phyloP scores from a whole-genome alignment of 148 eudicot species.

The Fagopyrum tataricum region DNA sequence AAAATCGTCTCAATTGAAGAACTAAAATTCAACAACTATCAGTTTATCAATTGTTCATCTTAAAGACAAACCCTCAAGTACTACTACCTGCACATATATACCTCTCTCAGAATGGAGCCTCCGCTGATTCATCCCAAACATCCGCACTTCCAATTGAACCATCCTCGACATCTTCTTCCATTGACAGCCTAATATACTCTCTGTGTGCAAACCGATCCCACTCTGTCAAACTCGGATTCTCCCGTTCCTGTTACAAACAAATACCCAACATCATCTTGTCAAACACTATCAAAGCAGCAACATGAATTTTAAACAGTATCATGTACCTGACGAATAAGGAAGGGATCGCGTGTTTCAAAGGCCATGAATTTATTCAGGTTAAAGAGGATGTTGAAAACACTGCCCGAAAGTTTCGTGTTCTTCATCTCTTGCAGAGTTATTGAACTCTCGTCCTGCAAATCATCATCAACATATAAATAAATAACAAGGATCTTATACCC shows the following conservation, averaged over 20 bases:
- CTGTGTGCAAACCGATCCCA: conserved; percentile 99
- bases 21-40: too few species aligned
- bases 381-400: conserved; percentile 82
- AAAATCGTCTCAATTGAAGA: background rate
- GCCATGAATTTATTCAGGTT: conserved; percentile 97
- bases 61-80: too few species aligned
- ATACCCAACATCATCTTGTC: background rate
- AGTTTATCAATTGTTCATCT: too few species aligned
- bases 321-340: conserved; percentile 88
- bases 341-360: conserved; percentile 95
- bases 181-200: conserved; percentile 93
- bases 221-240: conserved; percentile 87
- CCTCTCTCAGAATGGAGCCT: conserved; percentile 74
- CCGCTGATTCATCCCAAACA: conserved; percentile 97
- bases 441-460: conserved; percentile 71
- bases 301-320: background rate
- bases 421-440: conserved; percentile 73
- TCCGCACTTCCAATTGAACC: conserved; percentile 97
- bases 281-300: background rate
- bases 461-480: background rate
- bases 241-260: conserved; percentile 61
- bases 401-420: conserved; percentile 71
- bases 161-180: conserved; percentile 99
- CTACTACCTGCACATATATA: background rate
- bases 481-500: too few species aligned